phyloP scores from a whole-genome alignment of 2,329 filamentous ascomycete genomes.

The Plenodomus lindquistii region DNA sequence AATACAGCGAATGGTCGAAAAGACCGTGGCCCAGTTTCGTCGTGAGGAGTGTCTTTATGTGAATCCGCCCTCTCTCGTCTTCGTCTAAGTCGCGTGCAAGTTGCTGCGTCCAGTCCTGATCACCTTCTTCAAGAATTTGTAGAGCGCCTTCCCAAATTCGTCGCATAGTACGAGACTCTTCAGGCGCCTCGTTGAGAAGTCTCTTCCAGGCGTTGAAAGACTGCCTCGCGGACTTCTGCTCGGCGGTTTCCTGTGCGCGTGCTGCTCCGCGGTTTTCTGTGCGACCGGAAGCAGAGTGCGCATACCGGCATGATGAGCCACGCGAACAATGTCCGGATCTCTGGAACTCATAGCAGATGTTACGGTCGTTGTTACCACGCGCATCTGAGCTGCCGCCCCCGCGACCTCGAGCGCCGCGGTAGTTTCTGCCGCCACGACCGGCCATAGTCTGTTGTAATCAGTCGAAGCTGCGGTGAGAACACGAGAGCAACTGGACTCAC shows the following conservation, averaged over 20 bases:
- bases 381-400: no score
- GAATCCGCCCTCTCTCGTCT: slow-evolving; percentile 29
- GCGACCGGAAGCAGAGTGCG: neutral
- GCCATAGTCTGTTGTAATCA: neutral
- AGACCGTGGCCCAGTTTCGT: slow-evolving; percentile 4
- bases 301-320: neutral
- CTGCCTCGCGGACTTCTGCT: slow-evolving; percentile 25
- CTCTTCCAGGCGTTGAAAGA: slow-evolving; percentile 37
- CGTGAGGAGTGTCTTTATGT: slow-evolving; percentile 31
- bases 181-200: slow-evolving; percentile 23
- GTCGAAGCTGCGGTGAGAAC: neutral
- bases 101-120: slow-evolving; percentile 38
- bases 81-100: slow-evolving; percentile 38
- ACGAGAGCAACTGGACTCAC: neutral
- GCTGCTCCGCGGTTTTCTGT: slow-evolving; percentile 1
- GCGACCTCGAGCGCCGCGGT: neutral
- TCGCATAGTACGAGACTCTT: slow-evolving; percentile 19
- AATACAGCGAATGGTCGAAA: slow-evolving; percentile 7
- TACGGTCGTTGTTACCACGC: neutral
- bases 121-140: slow-evolving; percentile 29
- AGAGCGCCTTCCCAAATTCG: slow-evolving; percentile 35
- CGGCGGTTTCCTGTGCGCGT: slow-evolving; percentile 17
- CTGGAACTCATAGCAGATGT: slow-evolving; percentile 1
- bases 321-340: slow-evolving; percentile 1
- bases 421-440: neutral